Evolutionary conservation across 148 eudicot species (phyloP).

Genomic region (Gaultheria prostrata): DNA sequence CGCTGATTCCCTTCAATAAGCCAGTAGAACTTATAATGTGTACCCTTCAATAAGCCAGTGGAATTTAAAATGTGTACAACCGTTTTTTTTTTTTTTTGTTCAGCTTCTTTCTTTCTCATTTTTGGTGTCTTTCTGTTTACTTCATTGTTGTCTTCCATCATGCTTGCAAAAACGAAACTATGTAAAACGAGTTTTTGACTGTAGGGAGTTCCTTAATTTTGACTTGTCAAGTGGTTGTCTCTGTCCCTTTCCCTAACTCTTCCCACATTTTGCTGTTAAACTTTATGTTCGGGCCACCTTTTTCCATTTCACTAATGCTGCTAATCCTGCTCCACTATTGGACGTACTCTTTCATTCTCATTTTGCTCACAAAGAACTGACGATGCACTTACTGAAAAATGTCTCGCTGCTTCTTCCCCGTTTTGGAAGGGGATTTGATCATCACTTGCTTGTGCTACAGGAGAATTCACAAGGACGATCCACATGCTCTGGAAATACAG

Average conservation of each 20-base stretch:
- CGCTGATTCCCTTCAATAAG: background rate
- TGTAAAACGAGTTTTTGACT: background rate
- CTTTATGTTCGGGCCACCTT: background rate
- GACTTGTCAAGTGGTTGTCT: background rate
- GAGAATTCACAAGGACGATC: constrained; percentile 58
- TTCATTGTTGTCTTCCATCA: background rate
- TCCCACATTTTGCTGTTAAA: background rate
- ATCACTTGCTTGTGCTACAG: constrained; percentile 37
- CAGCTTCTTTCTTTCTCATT: background rate
- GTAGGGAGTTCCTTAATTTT: background rate
- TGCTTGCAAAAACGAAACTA: background rate
- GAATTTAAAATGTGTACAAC: background rate
- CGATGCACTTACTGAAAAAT: background rate
- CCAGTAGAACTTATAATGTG: background rate
- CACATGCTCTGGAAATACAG: constrained; percentile 60
- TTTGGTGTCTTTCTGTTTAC: background rate
- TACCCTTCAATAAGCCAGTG: background rate
- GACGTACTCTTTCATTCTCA: background rate
- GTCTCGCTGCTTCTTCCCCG: background rate
- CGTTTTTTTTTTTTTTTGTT: background rate
- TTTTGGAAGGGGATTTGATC: background rate
- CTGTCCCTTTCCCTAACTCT: background rate
- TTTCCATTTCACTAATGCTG: background rate
- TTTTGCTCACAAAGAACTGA: background rate
- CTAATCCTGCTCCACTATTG: background rate